A percentile compares a stretch with the other conserved stretches of the same genome.
Conservation (phyloP, 2,329 filamentous ascomycete genomes). For the Sporothrix dimorphospora region DNA sequence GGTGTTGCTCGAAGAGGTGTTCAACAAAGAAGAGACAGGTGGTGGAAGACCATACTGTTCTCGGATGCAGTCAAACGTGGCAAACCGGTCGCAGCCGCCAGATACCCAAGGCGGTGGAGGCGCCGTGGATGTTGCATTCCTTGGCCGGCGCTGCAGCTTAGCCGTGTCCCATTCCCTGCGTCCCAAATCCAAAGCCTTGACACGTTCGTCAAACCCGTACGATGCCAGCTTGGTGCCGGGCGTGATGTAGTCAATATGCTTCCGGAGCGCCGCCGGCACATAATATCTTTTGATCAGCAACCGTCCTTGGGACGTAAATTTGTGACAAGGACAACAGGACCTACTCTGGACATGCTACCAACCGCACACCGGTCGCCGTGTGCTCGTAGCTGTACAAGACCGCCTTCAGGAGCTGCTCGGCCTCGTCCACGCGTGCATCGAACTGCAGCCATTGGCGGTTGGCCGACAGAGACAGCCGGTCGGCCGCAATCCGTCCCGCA, state of each 20-base stretch:
- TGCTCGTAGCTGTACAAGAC: constrained; percentile 34
- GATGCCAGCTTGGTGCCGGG: constrained; percentile 28
- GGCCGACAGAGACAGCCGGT: constrained; percentile 20
- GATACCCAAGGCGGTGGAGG: not conserved
- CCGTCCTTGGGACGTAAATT: not conserved
- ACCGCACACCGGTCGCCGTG: not conserved
- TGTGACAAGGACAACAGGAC: not conserved
- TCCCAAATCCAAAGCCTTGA: not conserved
- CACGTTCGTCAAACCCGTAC: constrained; percentile 12
- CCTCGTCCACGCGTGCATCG: constrained; percentile 34
- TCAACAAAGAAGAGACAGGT: constrained; percentile 15
- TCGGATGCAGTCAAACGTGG: constrained; percentile 20
- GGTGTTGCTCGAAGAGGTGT: too few relatives aligned
- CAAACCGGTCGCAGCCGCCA: not conserved
- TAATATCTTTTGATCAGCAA: constrained; percentile 39
- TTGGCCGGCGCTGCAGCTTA: not conserved
- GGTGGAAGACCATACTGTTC: constrained; percentile 35
- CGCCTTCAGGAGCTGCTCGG: constrained; percentile 33
- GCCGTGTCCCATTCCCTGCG: not conserved
- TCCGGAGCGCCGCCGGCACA: constrained; percentile 49
- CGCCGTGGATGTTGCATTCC: not conserved
- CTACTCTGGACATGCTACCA: constrained; percentile 23
- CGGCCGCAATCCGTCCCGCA: constrained; percentile 35
- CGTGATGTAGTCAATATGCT: constrained; percentile 54
- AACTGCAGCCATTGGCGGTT: constrained; percentile 35